Evolutionary conservation across 192 early-diverging fungal species (phyloP), one percentile per base, ranked within the genome.

Genomic region (Coemansia sp.): DNA sequence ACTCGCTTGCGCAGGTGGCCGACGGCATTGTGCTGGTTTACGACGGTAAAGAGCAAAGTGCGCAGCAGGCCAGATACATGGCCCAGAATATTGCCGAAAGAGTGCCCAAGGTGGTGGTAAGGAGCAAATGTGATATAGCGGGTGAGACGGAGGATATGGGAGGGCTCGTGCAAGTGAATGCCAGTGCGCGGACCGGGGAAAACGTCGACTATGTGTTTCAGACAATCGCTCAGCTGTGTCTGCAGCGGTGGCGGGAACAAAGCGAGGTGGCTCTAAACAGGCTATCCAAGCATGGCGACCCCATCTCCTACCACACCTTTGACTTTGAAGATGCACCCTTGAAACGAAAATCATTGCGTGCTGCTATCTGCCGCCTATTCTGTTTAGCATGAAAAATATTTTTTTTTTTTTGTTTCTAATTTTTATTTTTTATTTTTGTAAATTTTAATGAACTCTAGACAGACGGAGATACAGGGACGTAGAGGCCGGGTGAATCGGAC

Each of bases 261-360:
- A 18, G 15, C 3, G 23, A 31, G 13, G 40, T 21, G 39, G 39
- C 47, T 13, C 36, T 46, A 9, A 43, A 41, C 6, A 20, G 10
- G 26, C 50, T 33, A n/a, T 76, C 73, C 10, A 51, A 63, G 14
- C 73, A 76, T 20, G 73, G 73, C 41, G 73, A 76, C 59, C 73
- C 73, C 5, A 76, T 76, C 18, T 28, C 50, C 14, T 66, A 70
- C 46, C 51, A 58, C 16, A 30, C 28, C 10, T 62, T 72, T 43
- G 70, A 72, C 6, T 41, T 72, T 1, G 70, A 62, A 10, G 50
- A 62, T 26, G 36, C 18, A 10, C 11, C 48, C n/a, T 8, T 38
- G 2, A 12, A n/a, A n/a, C n/a, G 12, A 16, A 63, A 55, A 31
- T 40, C 36, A 2, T n/a, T 60, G n/a, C 49, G 46, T n/a, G 37